phyloP scores from a whole-genome alignment of 1,284 basidiomycete species.

The Taiwanofungus camphoratus region DNA sequence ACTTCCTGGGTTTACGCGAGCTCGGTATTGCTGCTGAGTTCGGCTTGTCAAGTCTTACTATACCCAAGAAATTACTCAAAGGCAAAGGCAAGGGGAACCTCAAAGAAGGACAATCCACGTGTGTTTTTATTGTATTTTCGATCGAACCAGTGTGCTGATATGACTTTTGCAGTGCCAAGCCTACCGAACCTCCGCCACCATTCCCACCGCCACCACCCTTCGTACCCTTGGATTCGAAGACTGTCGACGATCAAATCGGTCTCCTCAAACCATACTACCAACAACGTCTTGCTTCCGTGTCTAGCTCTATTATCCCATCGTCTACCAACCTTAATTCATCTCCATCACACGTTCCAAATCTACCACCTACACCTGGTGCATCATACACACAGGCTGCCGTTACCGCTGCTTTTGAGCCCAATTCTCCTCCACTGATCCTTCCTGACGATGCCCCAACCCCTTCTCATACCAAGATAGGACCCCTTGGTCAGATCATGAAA shows the following conservation, averaged over 20 bases:
- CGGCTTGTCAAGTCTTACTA: constrained; percentile 71
- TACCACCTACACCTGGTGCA: neutral
- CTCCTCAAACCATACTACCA: constrained; percentile 78
- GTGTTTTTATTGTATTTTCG: constrained; percentile 24
- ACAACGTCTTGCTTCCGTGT: constrained; percentile 43
- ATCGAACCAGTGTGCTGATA: constrained; percentile 6
- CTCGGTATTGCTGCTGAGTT: constrained; percentile 87
- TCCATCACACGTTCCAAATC: neutral
- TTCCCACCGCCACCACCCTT: constrained; percentile 84
- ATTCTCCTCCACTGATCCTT: constrained; percentile 29
- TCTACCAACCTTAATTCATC: constrained; percentile 2
- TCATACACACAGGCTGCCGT: no score
- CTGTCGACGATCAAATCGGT: constrained; percentile 77
- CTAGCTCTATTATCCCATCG: constrained; percentile 23
- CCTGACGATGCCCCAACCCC: constrained; percentile 57
- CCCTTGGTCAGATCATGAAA: constrained; percentile 62
- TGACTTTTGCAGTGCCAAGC: constrained; percentile 40
- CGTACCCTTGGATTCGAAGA: constrained; percentile 58
- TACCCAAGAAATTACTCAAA: constrained; percentile 78
- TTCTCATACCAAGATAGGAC: constrained; percentile 64
- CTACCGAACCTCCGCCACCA: constrained; percentile 77
- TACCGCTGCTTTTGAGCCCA: neutral
- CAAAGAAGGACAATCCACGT: constrained; percentile 41
- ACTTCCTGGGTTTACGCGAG: constrained; percentile 87
- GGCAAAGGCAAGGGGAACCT: constrained; percentile 48